Evolutionary conservation across 225 moss, liverwort and hornwort genomes (phyloP), one percentile per base, ranked within the genome.

Genomic region (Straminergon stramineum): DNA sequence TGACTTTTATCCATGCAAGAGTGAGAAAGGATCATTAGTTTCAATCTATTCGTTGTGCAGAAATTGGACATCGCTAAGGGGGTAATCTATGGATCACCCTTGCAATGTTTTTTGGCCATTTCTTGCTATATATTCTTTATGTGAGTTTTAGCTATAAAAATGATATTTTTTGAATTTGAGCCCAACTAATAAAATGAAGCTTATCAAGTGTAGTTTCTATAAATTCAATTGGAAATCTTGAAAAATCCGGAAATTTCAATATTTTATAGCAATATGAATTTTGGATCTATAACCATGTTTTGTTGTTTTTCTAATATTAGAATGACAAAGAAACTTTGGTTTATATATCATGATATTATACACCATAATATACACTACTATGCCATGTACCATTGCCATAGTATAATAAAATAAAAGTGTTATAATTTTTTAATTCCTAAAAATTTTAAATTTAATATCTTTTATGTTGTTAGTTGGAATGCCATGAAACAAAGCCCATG

Each of bases 211-310:
- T 5, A 27, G 0, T 41, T 71, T 41, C 15, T 15, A 15, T 45
- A 45, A 45, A 5, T 43, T 0, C 0, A 27, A 14, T 43, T 9
- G 0, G 1, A 41, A 26, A 41, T 27, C 9, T 71, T 26, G 8
- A 41, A 71, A 20, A 26, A 14, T 13, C 14, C 0, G 0, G 14
- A 22, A 14, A 70, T 17, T 7, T 39, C 39, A 24, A 70, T 70
- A 14, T 26, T 43, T 15, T 43, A 15, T 27, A 71, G 15, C 9
- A 41, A 41, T 8, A 41, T 41, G 15, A 43, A 43, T 5, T 43
- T 41, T 41, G 15, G 26, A 0, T 15, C 9, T 43, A 5, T 71
- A 41, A 71, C 9, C 41, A 26, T 71, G 39, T 4, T 13, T 39
- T 70, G 9, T 14, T 43, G 43, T 5, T 71, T 71, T 67, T 18